Conservation (phyloP, 164 flowering plant genomes). For the Magnolia sinica region DNA sequence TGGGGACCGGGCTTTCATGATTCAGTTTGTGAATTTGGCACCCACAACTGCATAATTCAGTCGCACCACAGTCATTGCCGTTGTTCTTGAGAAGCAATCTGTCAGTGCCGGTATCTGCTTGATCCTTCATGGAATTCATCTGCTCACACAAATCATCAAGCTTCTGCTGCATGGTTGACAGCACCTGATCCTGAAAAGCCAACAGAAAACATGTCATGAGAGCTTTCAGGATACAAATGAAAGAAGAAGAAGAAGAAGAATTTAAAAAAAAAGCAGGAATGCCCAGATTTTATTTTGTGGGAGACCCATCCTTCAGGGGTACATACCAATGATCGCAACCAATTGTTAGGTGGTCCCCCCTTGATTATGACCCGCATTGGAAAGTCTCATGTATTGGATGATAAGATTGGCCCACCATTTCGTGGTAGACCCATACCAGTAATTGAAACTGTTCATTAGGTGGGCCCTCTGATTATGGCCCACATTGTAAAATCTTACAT, state of each 20-base stretch:
- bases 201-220: not conserved
- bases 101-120: constrained; percentile 19
- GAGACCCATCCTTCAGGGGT: not conserved
- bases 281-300: not conserved
- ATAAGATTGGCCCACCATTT: too few species aligned
- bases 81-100: constrained; percentile 18
- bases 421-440: not conserved
- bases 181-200: constrained; percentile 65
- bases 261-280: not conserved
- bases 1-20: not conserved
- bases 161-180: constrained; percentile 77
- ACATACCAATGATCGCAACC: not conserved
- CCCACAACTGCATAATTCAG: constrained; percentile 28
- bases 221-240: not conserved
- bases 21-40: constrained; percentile 31
- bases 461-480: not conserved
- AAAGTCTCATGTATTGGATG: too few species aligned
- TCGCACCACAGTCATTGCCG: constrained; percentile 13
- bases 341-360: too few species aligned
- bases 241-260: not conserved
- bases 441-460: not conserved
- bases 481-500: not conserved
- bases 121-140: constrained; percentile 45
- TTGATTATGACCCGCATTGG: too few species aligned
- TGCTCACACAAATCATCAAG: constrained; percentile 71